Base-by-base conservation (phyloP, 805 yeast species). In the Allodekkera sacchari region DNA sequence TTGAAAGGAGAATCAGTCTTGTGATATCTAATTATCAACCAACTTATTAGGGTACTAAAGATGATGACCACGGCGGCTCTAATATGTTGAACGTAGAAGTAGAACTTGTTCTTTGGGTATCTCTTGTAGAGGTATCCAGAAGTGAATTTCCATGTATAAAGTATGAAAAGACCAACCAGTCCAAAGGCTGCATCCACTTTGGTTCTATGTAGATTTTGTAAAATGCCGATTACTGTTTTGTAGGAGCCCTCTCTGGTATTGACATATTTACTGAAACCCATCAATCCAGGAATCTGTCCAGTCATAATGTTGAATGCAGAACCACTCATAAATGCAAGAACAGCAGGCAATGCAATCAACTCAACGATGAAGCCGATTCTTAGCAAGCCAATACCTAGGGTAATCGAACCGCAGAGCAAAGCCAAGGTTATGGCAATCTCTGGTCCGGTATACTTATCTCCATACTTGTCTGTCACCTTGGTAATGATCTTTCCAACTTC, bases 241-340 rank as follows among this genome's bases (percentile, higher is more conserved):
- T 79, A 84, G 5, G 94, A 65, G 1, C 87, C 63, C 2, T 50
- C 70, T 58, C 92, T 75, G 8, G 94, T 81, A 60, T 83, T 76
- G 35, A 87, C 84, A 20, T 42, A 36, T 12, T 61, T 72, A 44
- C 53, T 66, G 59, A 66, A 81, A 12, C 96, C 96, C 82, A 88
- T 68, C 37, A 88, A 65, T 4, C 66, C 80, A 4, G 96, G 95
- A 6, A 88, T 77, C 61, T 88, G 96, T 16, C 96, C 96, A 38
- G 66, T 57, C 22, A 80, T 65, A 50, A 88, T 88, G 47, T 67
- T 77, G 47, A 88, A 70, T 2, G 96, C 95, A 4, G 96, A 87
- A 32, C 96, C 96, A 21, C 89, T 71, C 89, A 88, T 88, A 63
- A 87, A 88, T 0, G 96, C 96, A 59, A 85, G 67, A 25, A 88